These are phyloP conservation scores for Kurtzmaniella quercitrusa DNA, from an alignment of 1,139 yeast species.

Conservation along the genomic window DNA sequence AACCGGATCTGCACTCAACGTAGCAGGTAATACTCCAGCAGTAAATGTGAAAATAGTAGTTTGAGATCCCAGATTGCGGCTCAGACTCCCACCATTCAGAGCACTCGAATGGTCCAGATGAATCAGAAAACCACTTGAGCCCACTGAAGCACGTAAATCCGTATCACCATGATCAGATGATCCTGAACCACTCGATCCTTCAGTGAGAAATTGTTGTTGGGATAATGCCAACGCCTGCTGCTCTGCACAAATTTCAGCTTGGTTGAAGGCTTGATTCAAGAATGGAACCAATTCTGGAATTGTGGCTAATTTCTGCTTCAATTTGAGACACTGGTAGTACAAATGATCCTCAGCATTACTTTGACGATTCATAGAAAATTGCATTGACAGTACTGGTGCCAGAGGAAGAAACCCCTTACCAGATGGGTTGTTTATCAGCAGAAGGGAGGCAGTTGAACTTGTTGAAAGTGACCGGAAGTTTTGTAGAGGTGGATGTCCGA, in stretches of 20 bases:
- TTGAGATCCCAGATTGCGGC: background rate
- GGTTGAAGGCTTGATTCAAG: constrained; percentile 49
- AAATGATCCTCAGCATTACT: constrained; percentile 70
- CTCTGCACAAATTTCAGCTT: constrained; percentile 66
- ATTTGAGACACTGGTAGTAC: constrained; percentile 62
- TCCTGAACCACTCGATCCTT: constrained; percentile 15
- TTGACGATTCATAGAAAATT: constrained; percentile 52
- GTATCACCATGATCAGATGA: constrained; percentile 6
- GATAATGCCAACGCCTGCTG: constrained; percentile 65
- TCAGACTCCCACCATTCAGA: constrained; percentile 8
- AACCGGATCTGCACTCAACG: constrained; percentile 80
- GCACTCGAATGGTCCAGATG: constrained; percentile 18
- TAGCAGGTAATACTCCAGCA: constrained; percentile 74
- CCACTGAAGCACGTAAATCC: constrained; percentile 28
- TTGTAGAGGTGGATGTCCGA: constrained; percentile 13
- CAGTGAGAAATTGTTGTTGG: constrained; percentile 26
- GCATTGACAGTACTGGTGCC: constrained; percentile 43
- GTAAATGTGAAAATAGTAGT: constrained; percentile 53
- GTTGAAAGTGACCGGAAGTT: constrained; percentile 39
- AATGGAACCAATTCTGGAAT: constrained; percentile 75
- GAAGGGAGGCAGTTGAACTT: constrained; percentile 27
- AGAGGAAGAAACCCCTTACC: constrained; percentile 25
- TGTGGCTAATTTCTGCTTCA: constrained; percentile 55
- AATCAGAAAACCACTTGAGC: constrained; percentile 22
- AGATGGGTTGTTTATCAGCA: constrained; percentile 11